A percentile compares a stretch with the other conserved stretches of the same genome.
phyloP scores from a whole-genome alignment of 2,329 filamentous ascomycete genomes.

The Cryphonectria japonica region DNA sequence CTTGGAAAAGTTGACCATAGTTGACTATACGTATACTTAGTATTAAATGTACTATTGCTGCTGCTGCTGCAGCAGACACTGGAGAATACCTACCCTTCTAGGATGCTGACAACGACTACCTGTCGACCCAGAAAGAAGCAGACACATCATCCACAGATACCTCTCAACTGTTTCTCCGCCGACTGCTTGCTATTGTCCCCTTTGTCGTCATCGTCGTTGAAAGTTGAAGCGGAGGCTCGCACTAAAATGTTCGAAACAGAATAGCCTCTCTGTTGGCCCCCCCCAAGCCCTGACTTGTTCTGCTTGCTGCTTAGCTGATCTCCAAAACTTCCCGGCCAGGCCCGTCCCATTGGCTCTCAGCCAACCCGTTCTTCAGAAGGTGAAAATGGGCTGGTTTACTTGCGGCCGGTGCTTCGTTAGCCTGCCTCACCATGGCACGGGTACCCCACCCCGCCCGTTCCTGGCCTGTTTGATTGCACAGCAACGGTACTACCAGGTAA shows the following conservation, averaged over 20 bases:
- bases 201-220: background rate
- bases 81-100: background rate
- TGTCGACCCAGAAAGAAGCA: background rate
- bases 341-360: slow-evolving; percentile 10
- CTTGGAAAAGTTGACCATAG: too few relatives aligned
- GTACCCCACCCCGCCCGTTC: background rate
- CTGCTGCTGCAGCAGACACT: background rate
- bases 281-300: background rate
- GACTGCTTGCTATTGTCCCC: too few relatives aligned
- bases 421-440: slow-evolving; percentile 8
- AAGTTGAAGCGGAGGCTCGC: background rate
- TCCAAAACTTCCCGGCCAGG: background rate
- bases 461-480: background rate
- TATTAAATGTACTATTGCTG: background rate
- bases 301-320: background rate
- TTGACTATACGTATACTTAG: too few relatives aligned
- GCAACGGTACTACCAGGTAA: background rate
- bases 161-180: too few relatives aligned
- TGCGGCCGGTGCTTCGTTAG: slow-evolving; percentile 8
- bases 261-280: background rate
- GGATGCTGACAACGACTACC: too few relatives aligned
- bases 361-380: background rate
- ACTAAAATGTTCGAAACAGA: background rate
- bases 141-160: background rate
- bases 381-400: background rate